Conservation (phyloP, 352 stramenopile genomes). For the Saprolegnia parasitica region DNA sequence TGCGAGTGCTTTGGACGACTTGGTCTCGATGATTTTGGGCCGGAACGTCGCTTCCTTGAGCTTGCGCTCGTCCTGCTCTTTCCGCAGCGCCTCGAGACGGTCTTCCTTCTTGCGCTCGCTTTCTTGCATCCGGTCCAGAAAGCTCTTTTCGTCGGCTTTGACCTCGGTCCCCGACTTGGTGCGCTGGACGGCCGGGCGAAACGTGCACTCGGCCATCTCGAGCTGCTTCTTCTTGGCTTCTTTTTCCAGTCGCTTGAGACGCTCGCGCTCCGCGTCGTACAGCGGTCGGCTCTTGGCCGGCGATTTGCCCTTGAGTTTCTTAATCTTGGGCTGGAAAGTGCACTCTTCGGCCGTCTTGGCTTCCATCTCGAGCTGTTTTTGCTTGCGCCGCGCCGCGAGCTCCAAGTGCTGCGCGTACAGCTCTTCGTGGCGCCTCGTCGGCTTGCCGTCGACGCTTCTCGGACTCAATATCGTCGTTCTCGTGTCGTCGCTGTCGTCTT, state of each 20-base stretch:
- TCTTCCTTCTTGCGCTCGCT: slow-evolving; percentile 51
- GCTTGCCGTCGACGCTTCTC: not conserved
- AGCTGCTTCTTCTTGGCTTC: slow-evolving; percentile 70
- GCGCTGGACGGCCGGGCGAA: slow-evolving; percentile 66
- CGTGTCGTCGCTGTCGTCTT: not conserved
- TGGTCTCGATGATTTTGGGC: slow-evolving; percentile 45
- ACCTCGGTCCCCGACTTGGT: slow-evolving; percentile 36
- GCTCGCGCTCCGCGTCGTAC: slow-evolving; percentile 66
- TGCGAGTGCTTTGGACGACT: slow-evolving; percentile 20
- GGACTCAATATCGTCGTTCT: not conserved
- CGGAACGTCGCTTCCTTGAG: slow-evolving; percentile 56
- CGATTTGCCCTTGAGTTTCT: slow-evolving; percentile 42
- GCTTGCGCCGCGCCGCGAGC: slow-evolving; percentile 61
- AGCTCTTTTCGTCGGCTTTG: slow-evolving; percentile 31
- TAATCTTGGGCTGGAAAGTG: slow-evolving; percentile 79
- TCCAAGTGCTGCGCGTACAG: slow-evolving; percentile 64
- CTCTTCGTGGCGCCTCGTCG: slow-evolving; percentile 39
- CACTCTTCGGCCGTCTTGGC: slow-evolving; percentile 55
- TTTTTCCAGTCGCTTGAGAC: slow-evolving; percentile 57
- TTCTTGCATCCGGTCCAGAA: slow-evolving; percentile 74
- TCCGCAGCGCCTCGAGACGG: slow-evolving; percentile 56
- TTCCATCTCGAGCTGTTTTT: slow-evolving; percentile 55
- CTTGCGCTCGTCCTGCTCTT: slow-evolving; percentile 62
- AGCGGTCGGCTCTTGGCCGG: slow-evolving; percentile 49
- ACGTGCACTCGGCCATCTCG: slow-evolving; percentile 60